Base-by-base conservation (phyloP, 169 alveolate genomes). In the Cryptosporidium ryanae region DNA sequence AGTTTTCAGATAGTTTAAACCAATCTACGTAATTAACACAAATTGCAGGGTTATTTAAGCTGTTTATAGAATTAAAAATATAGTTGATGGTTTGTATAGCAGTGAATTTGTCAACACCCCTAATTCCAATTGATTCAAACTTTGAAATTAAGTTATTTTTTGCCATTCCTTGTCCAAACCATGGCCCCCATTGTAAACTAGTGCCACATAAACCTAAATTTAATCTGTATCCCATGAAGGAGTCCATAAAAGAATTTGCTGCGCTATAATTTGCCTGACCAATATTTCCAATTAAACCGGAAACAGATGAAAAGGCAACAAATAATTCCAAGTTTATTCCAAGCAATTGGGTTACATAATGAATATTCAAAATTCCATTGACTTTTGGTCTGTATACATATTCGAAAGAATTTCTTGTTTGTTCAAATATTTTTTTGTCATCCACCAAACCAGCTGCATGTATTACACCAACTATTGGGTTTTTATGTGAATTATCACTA, bases 361-460 rank as follows among this genome's bases (percentile, higher is more conserved):
- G 87, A 25, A 76, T 59, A 43, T 76, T 76, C 71, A 57, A 76
- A 25, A 76, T 31, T 25, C 87, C 87, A 52, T 82, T 43, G 32
- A 84, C 94, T 91, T 92, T 92, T n/a, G 94, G 91, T 18, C 15
- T 44, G 57, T 91, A 92, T 25, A 92, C 94, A 65, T 50, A 50
- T 64, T 91, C 93, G 18, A 92, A 68, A 12, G 84, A 59, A 0
- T 82, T 87, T 29, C 38, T 27, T 63, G 84, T 65, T 55, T 90
- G 94, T 27, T 89, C 82, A 27, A 66, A 82, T 29, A 92, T 65
- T 27, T 90, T 82, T n/a, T 83, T 87, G 70, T 92, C 94, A 1
- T 65, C 91, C 32, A 90, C 54, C 52, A 92, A 89, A 34, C 94
- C 94, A n/a, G 94, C 94, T 31, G 93, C 84, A 48, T 91, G 94